Percentiles rank a stretch among this genome's conserved stretches.
phyloP scores from a whole-genome alignment of 2,329 filamentous ascomycete species.

The Fonsecaea monophora region DNA sequence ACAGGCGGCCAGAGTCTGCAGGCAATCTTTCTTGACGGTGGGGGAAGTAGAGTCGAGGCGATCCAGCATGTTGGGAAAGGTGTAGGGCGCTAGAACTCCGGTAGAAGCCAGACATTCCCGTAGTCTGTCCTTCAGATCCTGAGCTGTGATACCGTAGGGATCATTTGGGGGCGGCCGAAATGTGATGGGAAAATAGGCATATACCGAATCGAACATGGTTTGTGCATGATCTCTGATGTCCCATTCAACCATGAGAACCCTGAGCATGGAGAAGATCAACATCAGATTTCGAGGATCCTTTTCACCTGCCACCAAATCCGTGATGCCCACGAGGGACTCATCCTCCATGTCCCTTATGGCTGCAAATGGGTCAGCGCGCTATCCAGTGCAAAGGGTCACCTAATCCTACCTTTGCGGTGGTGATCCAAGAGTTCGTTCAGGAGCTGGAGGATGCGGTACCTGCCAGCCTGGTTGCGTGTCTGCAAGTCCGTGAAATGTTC shows the following conservation, averaged over 20 bases:
- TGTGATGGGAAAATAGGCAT: constrained; percentile 75
- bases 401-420: constrained; percentile 60
- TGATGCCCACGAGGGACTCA: constrained; percentile 66
- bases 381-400: constrained; percentile 7
- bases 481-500: constrained; percentile 64
- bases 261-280: constrained; percentile 72
- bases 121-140: constrained; percentile 69
- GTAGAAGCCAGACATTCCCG: constrained; percentile 70
- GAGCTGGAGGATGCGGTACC: constrained; percentile 68
- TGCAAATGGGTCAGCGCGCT: constrained; percentile 40
- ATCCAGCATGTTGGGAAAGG: constrained; percentile 71
- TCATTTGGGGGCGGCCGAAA: constrained; percentile 73
- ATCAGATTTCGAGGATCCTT: constrained; percentile 74
- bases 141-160: constrained; percentile 72
- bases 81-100: constrained; percentile 67
- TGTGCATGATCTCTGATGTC: constrained; percentile 66
- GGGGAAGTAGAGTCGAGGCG: constrained; percentile 73
- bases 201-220: constrained; percentile 70
- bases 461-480: constrained; percentile 67
- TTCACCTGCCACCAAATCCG: constrained; percentile 70
- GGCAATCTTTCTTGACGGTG: constrained; percentile 72
- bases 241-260: constrained; percentile 73
- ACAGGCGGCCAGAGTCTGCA: constrained; percentile 68
- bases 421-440: constrained; percentile 67
- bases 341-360: constrained; percentile 64